These are phyloP conservation scores for Hevea brasiliensis DNA, from an alignment of 345 rosid genomes.

Conservation along the genomic window DNA sequence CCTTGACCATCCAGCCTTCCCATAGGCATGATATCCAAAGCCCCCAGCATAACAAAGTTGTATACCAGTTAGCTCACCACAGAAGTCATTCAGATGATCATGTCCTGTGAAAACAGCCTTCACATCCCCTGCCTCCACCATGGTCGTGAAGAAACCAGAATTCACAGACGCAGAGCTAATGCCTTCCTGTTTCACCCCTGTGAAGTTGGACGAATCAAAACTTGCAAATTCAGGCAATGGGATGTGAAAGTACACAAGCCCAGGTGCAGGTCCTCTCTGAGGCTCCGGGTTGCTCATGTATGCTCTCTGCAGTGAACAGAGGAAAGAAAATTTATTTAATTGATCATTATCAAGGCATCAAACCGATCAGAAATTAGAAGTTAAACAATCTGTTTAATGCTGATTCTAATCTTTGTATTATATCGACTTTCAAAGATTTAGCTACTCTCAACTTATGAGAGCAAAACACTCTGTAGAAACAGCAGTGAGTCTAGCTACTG, in stretches of 20 bases:
- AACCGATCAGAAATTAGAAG: background rate
- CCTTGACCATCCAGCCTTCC: constrained; percentile 88
- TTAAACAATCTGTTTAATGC: too few relatives aligned
- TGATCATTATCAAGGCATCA: background rate
- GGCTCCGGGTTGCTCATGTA: constrained; percentile 55
- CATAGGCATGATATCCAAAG: constrained; percentile 93
- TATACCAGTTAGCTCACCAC: constrained; percentile 59
- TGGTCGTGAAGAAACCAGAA: constrained; percentile 83
- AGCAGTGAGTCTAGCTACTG: background rate
- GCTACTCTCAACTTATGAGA: too few relatives aligned
- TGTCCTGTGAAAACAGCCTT: constrained; percentile 89
- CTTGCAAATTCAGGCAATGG: constrained; percentile 74
- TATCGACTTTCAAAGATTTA: too few relatives aligned
- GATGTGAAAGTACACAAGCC: constrained; percentile 87
- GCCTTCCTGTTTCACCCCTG: constrained; percentile 69
- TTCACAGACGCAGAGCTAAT: constrained; percentile 70
- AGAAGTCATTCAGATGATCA: constrained; percentile 88
- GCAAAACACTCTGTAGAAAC: too few relatives aligned
- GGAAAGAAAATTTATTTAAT: background rate
- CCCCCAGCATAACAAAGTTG: constrained; percentile 95
- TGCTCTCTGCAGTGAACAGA: constrained; percentile 44
- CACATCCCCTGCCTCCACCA: constrained; percentile 78
- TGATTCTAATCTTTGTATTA: too few relatives aligned
- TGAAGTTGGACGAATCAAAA: constrained; percentile 58
- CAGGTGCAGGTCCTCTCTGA: constrained; percentile 70